A percentile compares a stretch with the other conserved stretches of the same genome.
Evolutionary conservation across 805 yeast genomes (phyloP).

Genomic region (Suhomyces emberorum): DNA sequence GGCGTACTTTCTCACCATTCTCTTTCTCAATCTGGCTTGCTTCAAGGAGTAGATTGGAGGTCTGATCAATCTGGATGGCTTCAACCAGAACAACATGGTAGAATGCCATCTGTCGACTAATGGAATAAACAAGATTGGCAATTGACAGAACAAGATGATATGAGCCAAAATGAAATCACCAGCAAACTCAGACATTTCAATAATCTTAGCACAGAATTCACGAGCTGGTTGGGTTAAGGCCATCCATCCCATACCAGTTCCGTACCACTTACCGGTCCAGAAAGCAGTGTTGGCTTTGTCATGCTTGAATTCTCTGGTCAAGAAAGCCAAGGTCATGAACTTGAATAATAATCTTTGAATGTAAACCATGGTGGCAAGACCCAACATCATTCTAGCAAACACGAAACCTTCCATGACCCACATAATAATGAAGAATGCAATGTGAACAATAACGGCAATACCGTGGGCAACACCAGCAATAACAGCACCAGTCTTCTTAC

Average conservation of each 20-base stretch:
- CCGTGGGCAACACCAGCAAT: conserved; percentile 97
- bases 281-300: conserved; percentile 95
- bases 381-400: conserved; percentile 83
- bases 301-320: conserved; percentile 95
- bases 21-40: conserved; percentile 92
- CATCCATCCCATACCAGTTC: conserved; percentile 86
- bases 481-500: conserved; percentile 95
- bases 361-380: conserved; percentile 79
- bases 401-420: conserved; percentile 96
- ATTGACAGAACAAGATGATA: conserved; percentile 77
- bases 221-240: conserved; percentile 95
- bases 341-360: conserved; percentile 86
- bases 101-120: conserved; percentile 96
- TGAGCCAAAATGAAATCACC: conserved; percentile 97
- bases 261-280: conserved; percentile 99
- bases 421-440: conserved; percentile 88
- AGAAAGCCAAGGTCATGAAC: conserved; percentile 67
- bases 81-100: conserved; percentile 97
- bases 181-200: conserved; percentile 92
- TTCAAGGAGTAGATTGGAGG: conserved; percentile 97
- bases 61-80: conserved; percentile 93
- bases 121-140: conserved; percentile 84
- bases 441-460: conserved; percentile 82
- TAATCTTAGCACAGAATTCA: conserved; percentile 90
- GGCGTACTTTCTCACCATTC: conserved; percentile 95